Percentiles rank a stretch among this genome's conserved stretches.
Evolutionary conservation across 768 basidiomycete genomes (phyloP).

Genomic region (Macrocybe gigantea): DNA sequence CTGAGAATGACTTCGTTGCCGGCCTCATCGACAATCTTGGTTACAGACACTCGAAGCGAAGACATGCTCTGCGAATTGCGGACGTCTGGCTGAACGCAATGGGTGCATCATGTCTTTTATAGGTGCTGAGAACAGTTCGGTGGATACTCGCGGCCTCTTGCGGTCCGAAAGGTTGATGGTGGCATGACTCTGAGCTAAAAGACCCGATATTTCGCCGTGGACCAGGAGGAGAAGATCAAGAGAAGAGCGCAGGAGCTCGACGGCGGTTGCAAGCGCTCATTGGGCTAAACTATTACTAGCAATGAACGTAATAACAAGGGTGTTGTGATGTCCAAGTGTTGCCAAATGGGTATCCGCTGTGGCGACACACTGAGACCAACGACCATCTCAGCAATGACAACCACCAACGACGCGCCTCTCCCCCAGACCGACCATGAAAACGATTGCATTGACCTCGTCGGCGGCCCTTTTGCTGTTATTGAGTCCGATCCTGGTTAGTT

Average conservation of each 20-base stretch:
- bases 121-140: constrained; percentile 6
- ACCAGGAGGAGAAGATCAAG: not conserved
- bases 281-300: not conserved
- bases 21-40: constrained; percentile 51
- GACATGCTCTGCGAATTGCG: constrained; percentile 30
- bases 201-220: constrained; percentile 15
- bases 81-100: not conserved
- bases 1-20: constrained; percentile 55
- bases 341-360: too few species aligned
- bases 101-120: constrained; percentile 5
- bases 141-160: constrained; percentile 2
- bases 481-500: constrained; percentile 46
- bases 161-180: constrained; percentile 3
- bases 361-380: not conserved
- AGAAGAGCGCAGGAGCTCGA: not conserved
- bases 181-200: constrained; percentile 2
- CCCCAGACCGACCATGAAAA: not conserved
- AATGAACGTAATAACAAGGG: too few species aligned
- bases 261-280: constrained; percentile 1
- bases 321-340: too few species aligned
- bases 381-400: not conserved
- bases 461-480: constrained; percentile 58
- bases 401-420: not conserved
- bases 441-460: constrained; percentile 39
- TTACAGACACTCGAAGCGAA: constrained; percentile 51